Percentiles rank a stretch among this genome's conserved stretches.
Conservation (phyloP, 495 filamentous ascomycete genomes). For the Aspergillus heteromorphus region DNA sequence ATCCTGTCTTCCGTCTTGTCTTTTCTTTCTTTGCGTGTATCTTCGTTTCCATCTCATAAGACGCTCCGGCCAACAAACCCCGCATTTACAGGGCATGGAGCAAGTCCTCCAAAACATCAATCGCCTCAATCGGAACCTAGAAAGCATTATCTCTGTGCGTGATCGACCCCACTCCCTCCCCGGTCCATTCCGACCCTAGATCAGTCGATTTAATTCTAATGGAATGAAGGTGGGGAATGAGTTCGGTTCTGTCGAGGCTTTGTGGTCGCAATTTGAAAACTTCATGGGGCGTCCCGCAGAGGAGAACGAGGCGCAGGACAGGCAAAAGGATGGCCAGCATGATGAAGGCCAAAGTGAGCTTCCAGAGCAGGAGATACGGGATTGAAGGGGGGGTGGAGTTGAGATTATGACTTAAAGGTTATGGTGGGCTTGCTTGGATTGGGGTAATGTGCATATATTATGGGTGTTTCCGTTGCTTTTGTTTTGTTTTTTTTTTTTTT, state of each 20-base stretch:
- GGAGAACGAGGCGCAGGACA: constrained; percentile 35
- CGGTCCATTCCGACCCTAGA: background rate
- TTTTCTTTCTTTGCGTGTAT: background rate
- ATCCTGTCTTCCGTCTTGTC: no score
- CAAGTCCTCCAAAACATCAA: constrained; percentile 95
- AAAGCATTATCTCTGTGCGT: constrained; percentile 83
- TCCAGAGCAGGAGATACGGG: constrained; percentile 3
- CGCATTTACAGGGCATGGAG: constrained; percentile 69
- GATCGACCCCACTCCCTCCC: background rate
- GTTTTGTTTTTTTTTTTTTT: background rate
- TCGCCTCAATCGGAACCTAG: constrained; percentile 83
- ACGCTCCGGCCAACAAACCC: background rate
- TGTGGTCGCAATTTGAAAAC: constrained; percentile 95
- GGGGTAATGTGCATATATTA: background rate
- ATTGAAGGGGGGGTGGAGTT: background rate
- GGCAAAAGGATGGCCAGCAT: constrained; percentile 13
- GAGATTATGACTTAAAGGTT: background rate
- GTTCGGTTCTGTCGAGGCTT: constrained; percentile 89
- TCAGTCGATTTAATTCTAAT: background rate
- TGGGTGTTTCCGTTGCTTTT: background rate
- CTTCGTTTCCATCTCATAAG: background rate
- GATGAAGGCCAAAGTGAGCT: constrained; percentile 19
- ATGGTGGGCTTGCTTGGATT: background rate
- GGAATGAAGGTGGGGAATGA: constrained; percentile 78
- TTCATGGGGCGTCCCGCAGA: constrained; percentile 78